Evolutionary conservation across 2,329 filamentous ascomycete genomes (phyloP).

Genomic region (Fusarium sacchari): DNA sequence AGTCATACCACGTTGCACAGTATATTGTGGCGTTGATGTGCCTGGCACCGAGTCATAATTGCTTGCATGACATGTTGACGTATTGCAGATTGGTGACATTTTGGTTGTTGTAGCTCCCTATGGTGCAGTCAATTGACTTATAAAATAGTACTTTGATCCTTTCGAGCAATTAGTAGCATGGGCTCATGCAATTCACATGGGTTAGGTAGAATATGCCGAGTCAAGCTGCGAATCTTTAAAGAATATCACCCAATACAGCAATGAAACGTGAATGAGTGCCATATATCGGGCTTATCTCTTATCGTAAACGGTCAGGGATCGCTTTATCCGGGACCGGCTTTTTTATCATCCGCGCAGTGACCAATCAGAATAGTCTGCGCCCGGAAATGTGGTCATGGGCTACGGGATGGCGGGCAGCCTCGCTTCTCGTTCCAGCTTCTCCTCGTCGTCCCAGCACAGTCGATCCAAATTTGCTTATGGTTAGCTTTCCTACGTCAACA

Average conservation of each 20-base stretch:
- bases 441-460: slow-evolving; percentile 39
- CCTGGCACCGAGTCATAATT: not conserved
- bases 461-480: slow-evolving; percentile 37
- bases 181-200: not conserved
- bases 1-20: not conserved
- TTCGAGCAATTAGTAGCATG: not conserved
- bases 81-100: not conserved
- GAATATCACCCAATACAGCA: not conserved
- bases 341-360: slow-evolving; percentile 32
- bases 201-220: not conserved
- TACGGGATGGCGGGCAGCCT: slow-evolving; percentile 47
- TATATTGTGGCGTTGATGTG: not conserved
- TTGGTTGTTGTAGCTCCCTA: not conserved
- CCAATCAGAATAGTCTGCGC: slow-evolving; percentile 34
- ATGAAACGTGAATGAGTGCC: not conserved
- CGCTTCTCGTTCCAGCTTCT: slow-evolving; percentile 44
- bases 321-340: slow-evolving; percentile 36
- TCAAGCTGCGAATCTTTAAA: not conserved
- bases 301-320: not conserved
- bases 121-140: not conserved
- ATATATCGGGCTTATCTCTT: slow-evolving; percentile 6
- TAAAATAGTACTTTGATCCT: too few species aligned
- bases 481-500: slow-evolving; percentile 17
- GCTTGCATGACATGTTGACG: not conserved
- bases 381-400: slow-evolving; percentile 46